phyloP scores from a whole-genome alignment of 805 yeast genomes.

The Kazachstania viticola region DNA sequence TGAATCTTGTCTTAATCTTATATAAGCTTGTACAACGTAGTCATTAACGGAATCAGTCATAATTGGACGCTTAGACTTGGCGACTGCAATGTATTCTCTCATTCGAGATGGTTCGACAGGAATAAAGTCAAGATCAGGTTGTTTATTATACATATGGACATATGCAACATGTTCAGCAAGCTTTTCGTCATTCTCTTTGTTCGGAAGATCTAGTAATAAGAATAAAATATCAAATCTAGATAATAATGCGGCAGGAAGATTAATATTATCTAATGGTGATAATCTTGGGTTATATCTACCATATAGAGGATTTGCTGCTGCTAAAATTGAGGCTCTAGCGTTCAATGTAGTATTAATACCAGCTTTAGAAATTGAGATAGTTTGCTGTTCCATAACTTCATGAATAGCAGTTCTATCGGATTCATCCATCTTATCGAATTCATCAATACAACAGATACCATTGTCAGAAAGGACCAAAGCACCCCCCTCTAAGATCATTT shows the following conservation, averaged over 20 bases:
- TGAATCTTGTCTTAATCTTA: slow-evolving; percentile 86
- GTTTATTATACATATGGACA: slow-evolving; percentile 87
- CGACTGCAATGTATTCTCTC: slow-evolving; percentile 79
- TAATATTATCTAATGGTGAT: slow-evolving; percentile 90
- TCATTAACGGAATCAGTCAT: slow-evolving; percentile 78
- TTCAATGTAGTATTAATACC: slow-evolving; percentile 93
- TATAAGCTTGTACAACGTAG: slow-evolving; percentile 75
- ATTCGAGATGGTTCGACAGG: slow-evolving; percentile 72
- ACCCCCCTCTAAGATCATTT: slow-evolving; percentile 96
- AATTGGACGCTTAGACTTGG: slow-evolving; percentile 75
- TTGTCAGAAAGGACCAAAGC: slow-evolving; percentile 94
- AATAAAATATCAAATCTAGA: slow-evolving; percentile 91
- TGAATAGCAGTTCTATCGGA: slow-evolving; percentile 93
- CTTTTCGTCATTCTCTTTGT: slow-evolving; percentile 66
- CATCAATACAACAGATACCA: slow-evolving; percentile 97
- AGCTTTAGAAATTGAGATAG: slow-evolving; percentile 93
- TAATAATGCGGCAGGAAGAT: slow-evolving; percentile 88
- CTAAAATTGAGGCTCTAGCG: slow-evolving; percentile 89
- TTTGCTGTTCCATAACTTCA: slow-evolving; percentile 99
- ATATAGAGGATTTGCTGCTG: slow-evolving; percentile 96
- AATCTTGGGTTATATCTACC: slow-evolving; percentile 87
- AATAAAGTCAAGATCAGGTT: slow-evolving; percentile 64
- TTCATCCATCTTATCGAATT: slow-evolving; percentile 98
- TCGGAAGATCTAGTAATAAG: slow-evolving; percentile 75
- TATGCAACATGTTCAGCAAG: slow-evolving; percentile 90